These are phyloP conservation scores for Suhomyces prunicola DNA, from an alignment of 805 yeast species.

Conservation along the genomic window DNA sequence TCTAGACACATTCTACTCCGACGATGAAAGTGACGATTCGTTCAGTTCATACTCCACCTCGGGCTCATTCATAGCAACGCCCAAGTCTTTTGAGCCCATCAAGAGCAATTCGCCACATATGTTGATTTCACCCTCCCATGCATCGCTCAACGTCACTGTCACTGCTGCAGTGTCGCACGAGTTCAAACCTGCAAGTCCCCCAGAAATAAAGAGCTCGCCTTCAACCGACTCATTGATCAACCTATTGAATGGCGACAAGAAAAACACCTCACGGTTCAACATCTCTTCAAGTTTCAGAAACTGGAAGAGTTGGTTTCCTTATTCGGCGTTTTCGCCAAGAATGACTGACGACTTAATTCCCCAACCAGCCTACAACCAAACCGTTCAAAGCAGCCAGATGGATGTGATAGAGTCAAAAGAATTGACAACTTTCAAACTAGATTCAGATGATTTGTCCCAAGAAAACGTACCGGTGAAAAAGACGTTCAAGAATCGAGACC, in stretches of 20 bases:
- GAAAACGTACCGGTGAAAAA: constrained; percentile 6
- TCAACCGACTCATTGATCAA: constrained; percentile 3
- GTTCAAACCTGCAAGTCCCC: constrained; percentile 2
- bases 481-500: constrained; percentile 38
- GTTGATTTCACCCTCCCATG: background rate
- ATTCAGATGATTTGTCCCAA: constrained; percentile 1
- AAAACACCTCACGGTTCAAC: background rate
- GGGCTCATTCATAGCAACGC: background rate
- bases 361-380: background rate
- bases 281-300: constrained; percentile 1
- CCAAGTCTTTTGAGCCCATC: background rate
- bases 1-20: constrained; percentile 3
- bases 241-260: background rate
- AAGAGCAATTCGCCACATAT: background rate
- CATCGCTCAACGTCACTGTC: background rate
- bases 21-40: constrained; percentile 6
- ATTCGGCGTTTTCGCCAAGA: constrained; percentile 6
- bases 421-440: constrained; percentile 9
- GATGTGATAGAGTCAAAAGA: constrained; percentile 4
- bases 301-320: constrained; percentile 2
- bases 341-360: constrained; percentile 10
- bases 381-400: background rate
- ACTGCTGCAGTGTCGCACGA: background rate
- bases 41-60: constrained; percentile 4
- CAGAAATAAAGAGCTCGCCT: background rate